These are phyloP conservation scores for Evansstolkia leycettana DNA, from an alignment of 495 filamentous ascomycete genomes.

Conservation along the genomic window DNA sequence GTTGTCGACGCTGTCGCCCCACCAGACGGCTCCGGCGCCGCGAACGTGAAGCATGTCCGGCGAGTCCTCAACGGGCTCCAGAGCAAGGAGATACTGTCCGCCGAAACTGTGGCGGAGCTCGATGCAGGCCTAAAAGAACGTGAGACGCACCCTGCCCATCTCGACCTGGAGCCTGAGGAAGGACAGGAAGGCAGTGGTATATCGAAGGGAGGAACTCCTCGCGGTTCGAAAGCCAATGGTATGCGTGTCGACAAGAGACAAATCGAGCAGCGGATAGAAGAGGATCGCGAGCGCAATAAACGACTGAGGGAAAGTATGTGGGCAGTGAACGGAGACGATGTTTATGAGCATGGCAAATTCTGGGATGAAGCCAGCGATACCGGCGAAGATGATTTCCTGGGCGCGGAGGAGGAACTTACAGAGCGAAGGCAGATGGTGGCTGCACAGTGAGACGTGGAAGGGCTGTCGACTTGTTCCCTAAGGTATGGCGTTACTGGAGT, in stretches of 20 bases:
- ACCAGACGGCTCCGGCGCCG: constrained; percentile 76
- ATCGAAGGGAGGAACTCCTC: constrained; percentile 19
- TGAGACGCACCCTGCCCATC: constrained; percentile 37
- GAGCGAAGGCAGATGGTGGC: constrained; percentile 35
- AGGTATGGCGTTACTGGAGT: too few species aligned
- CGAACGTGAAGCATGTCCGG: constrained; percentile 86
- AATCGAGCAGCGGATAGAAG: constrained; percentile 92
- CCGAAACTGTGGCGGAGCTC: constrained; percentile 61
- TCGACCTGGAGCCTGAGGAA: constrained; percentile 27
- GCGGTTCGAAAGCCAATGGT: constrained; percentile 19
- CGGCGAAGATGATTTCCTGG: constrained; percentile 69
- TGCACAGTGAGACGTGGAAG: not conserved
- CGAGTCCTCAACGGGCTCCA: constrained; percentile 63
- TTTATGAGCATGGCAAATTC: constrained; percentile 53
- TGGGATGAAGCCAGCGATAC: constrained; percentile 74
- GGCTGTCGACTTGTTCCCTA: too few species aligned
- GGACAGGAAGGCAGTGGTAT: constrained; percentile 12
- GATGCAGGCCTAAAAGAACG: constrained; percentile 64
- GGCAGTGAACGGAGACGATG: constrained; percentile 53
- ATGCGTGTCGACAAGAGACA: constrained; percentile 66
- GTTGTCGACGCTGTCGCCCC: constrained; percentile 78
- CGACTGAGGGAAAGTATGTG: constrained; percentile 78
- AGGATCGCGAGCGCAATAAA: constrained; percentile 93
- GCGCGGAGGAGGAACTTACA: constrained; percentile 57
- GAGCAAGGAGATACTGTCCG: constrained; percentile 51